These are phyloP conservation scores for Penicillium antarcticum DNA, from an alignment of 495 filamentous ascomycete species.

Conservation along the genomic window DNA sequence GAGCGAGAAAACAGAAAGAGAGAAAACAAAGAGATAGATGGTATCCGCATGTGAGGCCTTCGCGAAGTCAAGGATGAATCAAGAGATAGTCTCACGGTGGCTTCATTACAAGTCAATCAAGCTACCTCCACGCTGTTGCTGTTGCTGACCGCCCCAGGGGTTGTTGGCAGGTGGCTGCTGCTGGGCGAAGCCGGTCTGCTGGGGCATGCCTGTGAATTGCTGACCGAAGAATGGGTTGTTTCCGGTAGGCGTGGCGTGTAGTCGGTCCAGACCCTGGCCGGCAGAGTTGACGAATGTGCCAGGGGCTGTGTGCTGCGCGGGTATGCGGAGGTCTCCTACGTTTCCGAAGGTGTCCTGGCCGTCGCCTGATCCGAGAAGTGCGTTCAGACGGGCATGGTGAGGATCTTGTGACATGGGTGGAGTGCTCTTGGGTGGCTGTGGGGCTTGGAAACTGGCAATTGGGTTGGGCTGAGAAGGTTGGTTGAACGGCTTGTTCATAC, in stretches of 20 bases:
- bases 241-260: constrained; percentile 73
- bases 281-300: constrained; percentile 96
- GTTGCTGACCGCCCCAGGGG: constrained; percentile 66
- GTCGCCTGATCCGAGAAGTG: constrained; percentile 82
- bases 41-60: constrained; percentile 9
- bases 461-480: constrained; percentile 40
- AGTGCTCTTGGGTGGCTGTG: constrained; percentile 43
- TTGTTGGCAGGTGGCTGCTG: constrained; percentile 53
- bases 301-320: constrained; percentile 93
- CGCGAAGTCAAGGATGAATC: constrained; percentile 8
- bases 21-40: constrained; percentile 23
- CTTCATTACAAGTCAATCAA: constrained; percentile 80
- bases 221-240: constrained; percentile 87
- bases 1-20: constrained; percentile 7
- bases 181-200: constrained; percentile 53
- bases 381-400: constrained; percentile 82
- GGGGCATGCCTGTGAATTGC: constrained; percentile 67
- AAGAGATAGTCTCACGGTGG: constrained; percentile 5
- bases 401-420: constrained; percentile 56
- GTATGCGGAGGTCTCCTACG: constrained; percentile 88
- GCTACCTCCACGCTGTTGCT: constrained; percentile 67
- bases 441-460: constrained; percentile 50
- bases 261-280: constrained; percentile 66
- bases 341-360: constrained; percentile 98
- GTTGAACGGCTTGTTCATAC: constrained; percentile 30